Evolutionary conservation across 1,284 basidiomycete genomes (phyloP), one percentile per base, ranked within the genome.

Genomic region (Psilocybe mexicana): DNA sequence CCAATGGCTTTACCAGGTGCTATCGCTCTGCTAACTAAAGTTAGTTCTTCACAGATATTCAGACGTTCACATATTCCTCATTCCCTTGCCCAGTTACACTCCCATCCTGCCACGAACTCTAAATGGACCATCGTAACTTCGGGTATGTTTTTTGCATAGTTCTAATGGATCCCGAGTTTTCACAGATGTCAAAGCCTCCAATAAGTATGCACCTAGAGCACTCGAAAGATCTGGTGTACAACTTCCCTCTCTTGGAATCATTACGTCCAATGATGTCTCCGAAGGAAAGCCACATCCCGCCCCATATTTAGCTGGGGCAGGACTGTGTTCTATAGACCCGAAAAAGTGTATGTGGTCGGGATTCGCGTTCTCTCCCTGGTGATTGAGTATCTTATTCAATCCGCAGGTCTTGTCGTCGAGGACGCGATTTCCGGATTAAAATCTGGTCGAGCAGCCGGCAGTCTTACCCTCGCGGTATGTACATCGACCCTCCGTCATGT

Each of bases 231-330:
- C 87, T 40, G 79, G 76, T 0, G 76, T 92, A 18, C 80, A 83
- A 6, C 45, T 81, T 1, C 87, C 89, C 10, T 70, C 71, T 7
- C 72, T 72, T 49, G 82, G 83, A 6, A 75, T 88, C 54, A 80
- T 94, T 60, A 92, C 91, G 1, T 86, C 88, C 5, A 84, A 88
- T 69, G 86, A 93, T 67, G 90, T 93, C 14, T 65, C 71, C 4
- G 74, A 82, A 55, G 92, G 92, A 43, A 94, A 94, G 73, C 92
- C 92, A 25, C 80, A 88, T 67, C 92, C 93, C 0, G 90, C 85
- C 43, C 93, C 93, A 30, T 95, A 93, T 71, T 72, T 88, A 23
- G 79, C 80, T 0, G 88, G 87, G 18, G 88, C 88, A 33, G 64
- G 66, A 42, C 76, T 73, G 38, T 80, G 83, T 63, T 74, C 74